phyloP scores from a whole-genome alignment of 2,329 filamentous ascomycete species.

The Catunica adiposa region DNA sequence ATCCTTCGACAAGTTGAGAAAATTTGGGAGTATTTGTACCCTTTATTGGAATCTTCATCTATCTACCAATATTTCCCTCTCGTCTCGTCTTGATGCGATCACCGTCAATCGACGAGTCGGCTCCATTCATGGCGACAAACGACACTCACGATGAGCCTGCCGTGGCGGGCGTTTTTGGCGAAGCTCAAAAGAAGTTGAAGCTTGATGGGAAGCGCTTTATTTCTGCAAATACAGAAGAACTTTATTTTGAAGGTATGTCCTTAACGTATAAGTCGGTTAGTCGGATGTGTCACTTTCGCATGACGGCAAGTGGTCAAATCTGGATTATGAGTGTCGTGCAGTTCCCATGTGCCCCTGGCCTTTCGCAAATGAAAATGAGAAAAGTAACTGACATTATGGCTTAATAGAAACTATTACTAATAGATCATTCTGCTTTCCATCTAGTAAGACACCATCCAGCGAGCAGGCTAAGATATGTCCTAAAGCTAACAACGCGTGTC shows the following conservation, averaged over 20 bases:
- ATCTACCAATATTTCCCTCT: not conserved
- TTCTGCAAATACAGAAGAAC: not conserved
- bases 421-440: constrained; percentile 11
- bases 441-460: constrained; percentile 6
- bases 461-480: not conserved
- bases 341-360: not conserved
- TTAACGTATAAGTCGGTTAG: not conserved
- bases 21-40: not conserved
- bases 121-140: constrained; percentile 12
- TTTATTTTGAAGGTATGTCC: not conserved
- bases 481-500: not conserved
- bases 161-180: constrained; percentile 13
- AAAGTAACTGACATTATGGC: constrained; percentile 2
- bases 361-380: not conserved
- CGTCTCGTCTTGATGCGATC: constrained; percentile 1
- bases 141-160: constrained; percentile 14
- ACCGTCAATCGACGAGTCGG: constrained; percentile 9
- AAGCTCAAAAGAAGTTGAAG: constrained; percentile 12
- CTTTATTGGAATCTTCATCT: not conserved
- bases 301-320: too few species aligned
- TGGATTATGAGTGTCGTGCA: too few species aligned
- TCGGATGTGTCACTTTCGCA: not conserved
- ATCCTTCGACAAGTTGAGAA: not conserved
- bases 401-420: constrained; percentile 5
- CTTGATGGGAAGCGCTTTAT: constrained; percentile 16